Evolutionary conservation across 129 eudicot genomes (phyloP), one percentile per base, ranked within the genome.

Genomic region (Pseudognaphalium luteoalbum): DNA sequence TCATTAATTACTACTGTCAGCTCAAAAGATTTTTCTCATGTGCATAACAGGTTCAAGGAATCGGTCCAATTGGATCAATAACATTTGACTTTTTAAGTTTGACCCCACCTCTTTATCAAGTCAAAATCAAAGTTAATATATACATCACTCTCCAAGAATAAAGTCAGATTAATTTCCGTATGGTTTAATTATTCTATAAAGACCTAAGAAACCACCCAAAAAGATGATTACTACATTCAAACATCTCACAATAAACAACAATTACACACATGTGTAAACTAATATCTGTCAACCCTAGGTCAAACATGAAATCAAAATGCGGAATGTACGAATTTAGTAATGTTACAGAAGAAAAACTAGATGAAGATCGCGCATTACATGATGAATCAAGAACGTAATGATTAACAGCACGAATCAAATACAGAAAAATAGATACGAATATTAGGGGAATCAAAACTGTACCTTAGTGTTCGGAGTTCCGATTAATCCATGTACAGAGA

Each of bases 21-120:
- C 16, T 59, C 65, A 22, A 59, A 65, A 65, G 12, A 65, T 17
- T n/a, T 34, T 32, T 65, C 11, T 4, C 11, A 19, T 75, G 1
- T 70, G 19, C 37, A 19, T 69, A 60, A 2, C 64, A 42, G 42
- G 25, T 25, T 37, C 50, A 59, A 25, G n/a, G 30, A 42, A 58
- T 17, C 7, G 41, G 74, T 64, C 52, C 29, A 78, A 58, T 66
- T 57, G 19, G 35, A 41, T 28, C 17, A 16, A 57, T 56, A 28
- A 12, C 3, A 57, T 42, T 42, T 59, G 62, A 59, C 8, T 4
- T 77, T 57, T 20, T 7, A 57, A 57, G 74, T 35, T 67, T 57
- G 41, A 76, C 17, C 68, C 42, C 17, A 76, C 68, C 37, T 68
- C 42, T 37, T 28, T 41, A 17, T 30, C 21, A 56, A 72, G 60